Percentiles rank a stretch among this genome's conserved stretches.
Evolutionary conservation across 2,329 filamentous ascomycete species (phyloP).

Genomic region (Venturiaceae sp.): DNA sequence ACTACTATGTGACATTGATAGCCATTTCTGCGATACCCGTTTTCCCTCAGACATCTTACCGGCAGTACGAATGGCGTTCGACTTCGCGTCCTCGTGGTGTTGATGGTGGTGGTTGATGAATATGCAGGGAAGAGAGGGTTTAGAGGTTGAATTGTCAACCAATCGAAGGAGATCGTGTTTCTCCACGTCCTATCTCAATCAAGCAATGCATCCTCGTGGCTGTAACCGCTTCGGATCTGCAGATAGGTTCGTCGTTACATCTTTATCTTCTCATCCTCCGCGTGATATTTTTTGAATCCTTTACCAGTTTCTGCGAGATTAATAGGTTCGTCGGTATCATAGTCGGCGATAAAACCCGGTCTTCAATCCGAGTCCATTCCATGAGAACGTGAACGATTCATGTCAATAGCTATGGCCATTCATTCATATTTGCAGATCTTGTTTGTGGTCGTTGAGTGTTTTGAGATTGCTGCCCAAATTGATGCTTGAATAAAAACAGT

Average conservation of each 20-base stretch:
- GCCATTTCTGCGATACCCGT: background rate
- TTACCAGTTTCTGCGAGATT: background rate
- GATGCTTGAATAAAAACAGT: background rate
- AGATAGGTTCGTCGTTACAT: background rate
- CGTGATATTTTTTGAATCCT: background rate
- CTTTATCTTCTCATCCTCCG: too few species aligned
- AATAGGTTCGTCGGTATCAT: too few species aligned
- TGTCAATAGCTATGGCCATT: background rate
- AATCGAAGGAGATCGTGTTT: background rate
- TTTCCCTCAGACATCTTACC: background rate
- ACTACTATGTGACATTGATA: background rate
- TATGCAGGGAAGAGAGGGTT: background rate
- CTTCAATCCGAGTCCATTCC: background rate
- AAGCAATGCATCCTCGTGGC: background rate
- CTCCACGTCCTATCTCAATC: background rate
- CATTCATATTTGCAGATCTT: background rate
- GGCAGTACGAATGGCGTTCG: background rate
- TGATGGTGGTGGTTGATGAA: background rate
- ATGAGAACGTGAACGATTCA: background rate
- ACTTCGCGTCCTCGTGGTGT: background rate
- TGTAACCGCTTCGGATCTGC: background rate
- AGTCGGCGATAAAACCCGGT: too few species aligned
- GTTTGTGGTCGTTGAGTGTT: background rate
- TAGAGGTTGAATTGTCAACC: background rate
- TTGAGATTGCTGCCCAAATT: background rate